Conservation (phyloP, 1,284 basidiomycete species). For the Meripilus lineatus region DNA sequence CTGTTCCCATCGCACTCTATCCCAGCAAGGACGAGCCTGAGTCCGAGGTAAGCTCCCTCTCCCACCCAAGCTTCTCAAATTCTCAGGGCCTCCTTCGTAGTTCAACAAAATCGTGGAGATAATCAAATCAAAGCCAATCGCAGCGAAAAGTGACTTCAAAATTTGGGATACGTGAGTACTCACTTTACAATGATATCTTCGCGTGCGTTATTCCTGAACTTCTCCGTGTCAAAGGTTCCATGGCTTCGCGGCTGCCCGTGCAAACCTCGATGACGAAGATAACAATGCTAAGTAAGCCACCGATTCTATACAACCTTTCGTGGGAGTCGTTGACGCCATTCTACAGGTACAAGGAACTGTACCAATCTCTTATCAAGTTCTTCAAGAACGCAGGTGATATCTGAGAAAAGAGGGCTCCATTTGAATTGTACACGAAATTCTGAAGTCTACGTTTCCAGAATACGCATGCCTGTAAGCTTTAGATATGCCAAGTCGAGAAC, state of each 20-base stretch:
- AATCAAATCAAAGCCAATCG: constrained; percentile 47
- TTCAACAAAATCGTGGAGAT: constrained; percentile 48
- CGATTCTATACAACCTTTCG: not conserved
- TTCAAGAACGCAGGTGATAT: constrained; percentile 33
- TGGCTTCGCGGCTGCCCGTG: constrained; percentile 71
- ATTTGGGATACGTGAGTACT: constrained; percentile 46
- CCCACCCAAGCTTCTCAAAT: not conserved
- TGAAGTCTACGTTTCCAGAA: too few relatives aligned
- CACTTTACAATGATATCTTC: constrained; percentile 1
- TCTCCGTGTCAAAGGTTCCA: constrained; percentile 44
- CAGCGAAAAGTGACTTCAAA: constrained; percentile 50
- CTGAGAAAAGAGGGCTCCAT: too few relatives aligned
- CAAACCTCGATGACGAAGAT: constrained; percentile 54
- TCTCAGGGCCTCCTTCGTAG: constrained; percentile 24
- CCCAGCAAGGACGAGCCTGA: constrained; percentile 57
- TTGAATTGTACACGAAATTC: too few relatives aligned
- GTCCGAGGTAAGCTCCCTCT: constrained; percentile 40
- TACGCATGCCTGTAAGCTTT: too few relatives aligned
- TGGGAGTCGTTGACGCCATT: constrained; percentile 9
- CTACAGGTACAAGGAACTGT: constrained; percentile 57
- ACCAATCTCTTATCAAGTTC: constrained; percentile 48
- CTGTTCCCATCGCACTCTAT: constrained; percentile 56
- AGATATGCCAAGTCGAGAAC: too few relatives aligned
- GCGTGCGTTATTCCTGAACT: constrained; percentile 14
- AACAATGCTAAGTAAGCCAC: constrained; percentile 57